Evolutionary conservation across 2,329 filamentous ascomycete species (phyloP), one percentile per base, ranked within the genome.

Genomic region (Bipolaris victoriae): DNA sequence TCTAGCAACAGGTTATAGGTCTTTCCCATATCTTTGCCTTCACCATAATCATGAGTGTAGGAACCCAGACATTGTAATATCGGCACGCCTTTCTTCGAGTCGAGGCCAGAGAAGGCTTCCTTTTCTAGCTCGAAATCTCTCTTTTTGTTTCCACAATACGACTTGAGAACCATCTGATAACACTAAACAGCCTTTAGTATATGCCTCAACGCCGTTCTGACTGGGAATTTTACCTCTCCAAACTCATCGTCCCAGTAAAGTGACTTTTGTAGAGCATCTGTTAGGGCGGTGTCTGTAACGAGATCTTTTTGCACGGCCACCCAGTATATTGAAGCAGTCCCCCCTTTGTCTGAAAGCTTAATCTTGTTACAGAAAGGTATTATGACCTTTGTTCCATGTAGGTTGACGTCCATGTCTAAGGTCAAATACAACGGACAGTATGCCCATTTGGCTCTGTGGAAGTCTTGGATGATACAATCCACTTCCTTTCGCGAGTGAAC

Each of bases 1-100:
- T 78, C 77, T 11, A 78, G 58, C 6, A 78, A 60, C 0, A 78
- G 60, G 26, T 77, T 76, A 26, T 49, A 54, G 1, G 51, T 54
- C 15, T n/a, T 41, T 1, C 44, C 51, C 20, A 20, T 3, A 0
- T 40, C 26, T 3, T 16, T 7, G 0, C 49, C 53, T 24, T 52
- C 53, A 2, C 61, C 52, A 29, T 60, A 47, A 6, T 52, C 50
- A 16, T 61, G 57, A 2, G 37, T 55, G 36, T 70, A 77, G n/a
- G 58, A 59, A 3, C 70, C 72, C 5, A 77, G 52, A 44, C 62
- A 77, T 18, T 54, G 59, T 7, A 78, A 60, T 39, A 77, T 76
- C 0, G 54, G 62, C 10, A 40, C 41, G 1, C 65, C 56, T 5
- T 60, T 37, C 2, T 39, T 52, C 11, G 47, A 49, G 7, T 69